These are phyloP conservation scores for Septoria petroselini DNA, from an alignment of 2,329 filamentous ascomycete species.

Conservation along the genomic window DNA sequence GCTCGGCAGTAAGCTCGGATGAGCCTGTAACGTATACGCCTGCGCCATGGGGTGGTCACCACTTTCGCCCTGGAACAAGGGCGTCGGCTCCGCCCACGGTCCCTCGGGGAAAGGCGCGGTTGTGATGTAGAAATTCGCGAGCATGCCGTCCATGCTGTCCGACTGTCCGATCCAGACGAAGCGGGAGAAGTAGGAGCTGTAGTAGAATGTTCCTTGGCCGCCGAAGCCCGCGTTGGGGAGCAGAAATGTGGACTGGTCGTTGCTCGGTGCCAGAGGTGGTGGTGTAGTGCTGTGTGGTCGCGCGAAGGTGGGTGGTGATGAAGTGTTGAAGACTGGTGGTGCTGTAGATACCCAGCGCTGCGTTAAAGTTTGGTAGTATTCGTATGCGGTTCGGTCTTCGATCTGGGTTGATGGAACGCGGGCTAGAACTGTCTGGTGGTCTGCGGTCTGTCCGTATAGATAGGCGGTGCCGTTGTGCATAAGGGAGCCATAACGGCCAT, in stretches of 20 bases:
- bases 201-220: slow-evolving; percentile 35
- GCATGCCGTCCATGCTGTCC: slow-evolving; percentile 9
- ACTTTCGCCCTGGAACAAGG: slow-evolving; percentile 22
- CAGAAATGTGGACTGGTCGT: slow-evolving; percentile 8
- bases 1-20: slow-evolving; percentile 22
- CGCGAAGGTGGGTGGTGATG: slow-evolving; percentile 1
- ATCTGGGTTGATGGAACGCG: slow-evolving; percentile 20
- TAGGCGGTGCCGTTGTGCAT: slow-evolving; percentile 22
- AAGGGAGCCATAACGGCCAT: slow-evolving; percentile 27
- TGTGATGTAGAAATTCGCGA: slow-evolving; percentile 31
- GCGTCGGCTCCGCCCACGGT: slow-evolving; percentile 32
- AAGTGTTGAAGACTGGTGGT: slow-evolving; percentile 23
- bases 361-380: slow-evolving; percentile 22
- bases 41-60: slow-evolving; percentile 20
- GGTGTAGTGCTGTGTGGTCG: neutral
- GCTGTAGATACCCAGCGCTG: slow-evolving; percentile 22
- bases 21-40: slow-evolving; percentile 27
- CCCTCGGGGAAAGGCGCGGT: slow-evolving; percentile 35
- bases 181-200: slow-evolving; percentile 28
- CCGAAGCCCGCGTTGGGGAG: slow-evolving; percentile 32
- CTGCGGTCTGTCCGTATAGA: slow-evolving; percentile 26
- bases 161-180: slow-evolving; percentile 36
- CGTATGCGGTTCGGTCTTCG: slow-evolving; percentile 26
- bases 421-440: slow-evolving; percentile 22
- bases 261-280: neutral